These are phyloP conservation scores for Prunus persica DNA, from an alignment of 306 rosid species.

Conservation along the genomic window DNA sequence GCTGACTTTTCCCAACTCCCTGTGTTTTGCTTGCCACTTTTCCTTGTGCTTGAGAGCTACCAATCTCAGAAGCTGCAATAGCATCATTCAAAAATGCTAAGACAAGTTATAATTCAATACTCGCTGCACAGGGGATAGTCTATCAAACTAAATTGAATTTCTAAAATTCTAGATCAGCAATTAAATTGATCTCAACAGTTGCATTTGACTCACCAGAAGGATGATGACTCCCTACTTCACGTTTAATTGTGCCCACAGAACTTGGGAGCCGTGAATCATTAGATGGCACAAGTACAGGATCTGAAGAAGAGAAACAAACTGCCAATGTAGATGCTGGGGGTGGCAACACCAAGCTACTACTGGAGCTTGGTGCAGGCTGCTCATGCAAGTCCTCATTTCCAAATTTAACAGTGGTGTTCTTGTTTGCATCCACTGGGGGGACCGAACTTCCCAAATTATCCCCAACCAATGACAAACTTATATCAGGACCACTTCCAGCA, in stretches of 20 bases:
- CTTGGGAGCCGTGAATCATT: slow-evolving; percentile 56
- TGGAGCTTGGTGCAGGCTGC: slow-evolving; percentile 37
- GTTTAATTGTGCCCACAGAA: slow-evolving; percentile 57
- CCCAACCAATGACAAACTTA: slow-evolving; percentile 39
- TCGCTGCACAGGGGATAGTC: background rate
- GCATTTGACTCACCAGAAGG: slow-evolving; percentile 53
- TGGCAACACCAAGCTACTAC: slow-evolving; percentile 28
- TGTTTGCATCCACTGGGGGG: slow-evolving; percentile 39
- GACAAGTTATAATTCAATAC: slow-evolving; percentile 4
- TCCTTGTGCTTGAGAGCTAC: slow-evolving; percentile 48
- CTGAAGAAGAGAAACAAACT: slow-evolving; percentile 57
- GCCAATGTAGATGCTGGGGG: slow-evolving; percentile 45
- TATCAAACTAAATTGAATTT: background rate
- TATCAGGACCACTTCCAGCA: slow-evolving; percentile 39
- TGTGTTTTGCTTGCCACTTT: slow-evolving; percentile 56
- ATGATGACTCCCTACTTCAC: slow-evolving; percentile 52
- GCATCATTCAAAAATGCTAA: slow-evolving; percentile 13
- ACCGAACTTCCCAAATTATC: slow-evolving; percentile 39
- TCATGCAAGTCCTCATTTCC: slow-evolving; percentile 34
- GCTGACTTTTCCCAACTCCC: slow-evolving; percentile 53
- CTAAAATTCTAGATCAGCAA: slow-evolving; percentile 46
- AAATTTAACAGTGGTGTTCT: slow-evolving; percentile 31
- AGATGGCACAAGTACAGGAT: slow-evolving; percentile 60
- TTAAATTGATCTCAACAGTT: slow-evolving; percentile 26
- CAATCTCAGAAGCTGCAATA: slow-evolving; percentile 55